phyloP scores from a whole-genome alignment of 1,139 yeast genomes.

The Waltiozyma sp. region DNA sequence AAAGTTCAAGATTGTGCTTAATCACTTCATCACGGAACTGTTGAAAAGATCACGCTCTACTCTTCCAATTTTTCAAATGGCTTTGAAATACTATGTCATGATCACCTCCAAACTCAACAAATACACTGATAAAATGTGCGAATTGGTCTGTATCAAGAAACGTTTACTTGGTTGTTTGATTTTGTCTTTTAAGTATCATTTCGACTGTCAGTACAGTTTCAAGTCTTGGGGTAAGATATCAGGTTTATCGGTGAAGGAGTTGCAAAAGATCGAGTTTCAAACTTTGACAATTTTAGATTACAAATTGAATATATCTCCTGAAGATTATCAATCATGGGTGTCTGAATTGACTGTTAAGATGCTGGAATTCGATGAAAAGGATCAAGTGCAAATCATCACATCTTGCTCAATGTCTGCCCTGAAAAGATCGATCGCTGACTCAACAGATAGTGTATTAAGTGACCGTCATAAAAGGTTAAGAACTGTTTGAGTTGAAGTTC shows the following conservation, averaged over 20 bases:
- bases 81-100: conserved; percentile 51
- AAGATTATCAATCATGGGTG: neutral
- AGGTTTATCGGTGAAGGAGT: conserved; percentile 41
- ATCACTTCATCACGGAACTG: conserved; percentile 46
- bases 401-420: neutral
- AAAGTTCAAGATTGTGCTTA: neutral
- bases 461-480: neutral
- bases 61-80: conserved; percentile 51
- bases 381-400: neutral
- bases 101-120: conserved; percentile 21
- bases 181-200: conserved; percentile 60
- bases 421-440: neutral
- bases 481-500: neutral
- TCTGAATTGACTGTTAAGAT: neutral
- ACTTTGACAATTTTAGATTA: conserved; percentile 45
- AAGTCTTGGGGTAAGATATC: conserved; percentile 70
- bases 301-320: conserved; percentile 27
- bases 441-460: neutral
- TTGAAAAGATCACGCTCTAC: conserved; percentile 61
- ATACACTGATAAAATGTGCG: neutral
- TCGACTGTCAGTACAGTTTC: conserved; percentile 61
- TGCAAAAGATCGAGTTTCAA: conserved; percentile 43
- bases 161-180: conserved; percentile 57
- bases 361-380: neutral
- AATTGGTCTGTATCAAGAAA: conserved; percentile 45